Evolutionary conservation across 139 green algal species (phyloP), one percentile per base, ranked within the genome.

Genomic region (Volvox reticuliferus): DNA sequence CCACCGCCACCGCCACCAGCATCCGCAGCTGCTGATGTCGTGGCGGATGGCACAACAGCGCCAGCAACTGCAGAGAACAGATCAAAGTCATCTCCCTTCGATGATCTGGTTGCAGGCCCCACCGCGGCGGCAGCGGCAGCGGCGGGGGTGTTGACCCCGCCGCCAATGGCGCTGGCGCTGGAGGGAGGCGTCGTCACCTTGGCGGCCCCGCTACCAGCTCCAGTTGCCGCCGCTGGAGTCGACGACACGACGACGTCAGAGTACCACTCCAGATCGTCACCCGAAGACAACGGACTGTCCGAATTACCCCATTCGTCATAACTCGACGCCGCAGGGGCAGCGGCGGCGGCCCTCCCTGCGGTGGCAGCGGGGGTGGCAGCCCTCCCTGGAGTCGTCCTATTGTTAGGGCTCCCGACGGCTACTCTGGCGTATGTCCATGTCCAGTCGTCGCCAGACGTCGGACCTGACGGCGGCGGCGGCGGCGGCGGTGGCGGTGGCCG

Each of bases 251-350:
- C 61, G 5, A 71, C 81, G 18, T 32, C 36, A 6, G 28, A 35
- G 85, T 73, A 89, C 37, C 69, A 82, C 28, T 82, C 85, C 69
- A 89, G 2, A 75, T 89, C 85, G 28, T 89, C 85, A 0, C 85
- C 85, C 0, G 85, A 89, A n/a, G 33, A 36, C 37, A 82, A 30
- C 69, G 85, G 35, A 17, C 37, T 35, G 28, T 12, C 44, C 24
- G 14, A 30, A 28, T 65, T 33, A 16, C 30, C 24, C 83, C 83
- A 89, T 28, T 89, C 85, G 12, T 88, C 83, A 5, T 20, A n/a
- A 14, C 17, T n/a, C 17, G 50, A 30, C 55, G 61, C 13, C 55
- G 81, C 81, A 2, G 55, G n/a, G 61, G 81, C 28, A 12, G n/a
- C 81, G 30, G 37, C 37, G 68, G 28, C 18, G 17, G 44, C 69